Base-by-base conservation (phyloP, 2,329 filamentous ascomycete species). In the Ophiostoma ips region DNA sequence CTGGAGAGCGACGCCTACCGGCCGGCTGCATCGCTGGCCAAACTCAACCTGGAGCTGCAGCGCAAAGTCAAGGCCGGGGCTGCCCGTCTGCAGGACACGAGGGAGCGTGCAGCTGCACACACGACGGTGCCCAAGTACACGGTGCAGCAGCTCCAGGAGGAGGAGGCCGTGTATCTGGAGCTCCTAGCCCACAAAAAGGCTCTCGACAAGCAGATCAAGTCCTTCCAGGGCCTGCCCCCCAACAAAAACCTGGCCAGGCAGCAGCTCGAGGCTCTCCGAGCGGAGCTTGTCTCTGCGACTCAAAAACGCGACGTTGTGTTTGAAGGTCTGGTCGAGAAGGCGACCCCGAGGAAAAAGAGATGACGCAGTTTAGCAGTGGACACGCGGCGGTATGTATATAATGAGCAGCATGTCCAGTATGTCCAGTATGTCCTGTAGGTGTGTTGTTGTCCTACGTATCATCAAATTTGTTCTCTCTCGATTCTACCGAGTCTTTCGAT, bases 1-100 rank as follows among this genome's bases (percentile, higher is more conserved):
- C 61, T 80, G 4, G 63, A 65, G 21, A 61, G 63, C 13, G 66
- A 70, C 7, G 62, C 63, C 13, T 83, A 77, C 58, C 71, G 75
- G 15, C 73, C 76, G 0, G 65, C 78, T 0, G 60, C 76, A 0
- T 70, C 79, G 54, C 66, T 89, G 3, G 75, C 78, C 11, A 78
- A 79, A 56, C 75, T 82, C 56, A 90, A 87, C n/a, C 71, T 81
- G 4, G 83, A 92, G 47, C 77, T 84, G 65, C 79, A 81, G 55
- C 79, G 84, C 50, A 79, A 73, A 50, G 76, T 83, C 46, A 87
- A 87, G 61, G 66, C 76, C n/a, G 68, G 86, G 35, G 67, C 72
- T 13, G 67, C 77, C 2, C 83, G 83, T 57, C 68, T 89, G 1
- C 76, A 77, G 15, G 86, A 92, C 59, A 76, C 85, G 52, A 67